Percentiles rank a stretch among this genome's conserved stretches.
Evolutionary conservation across 768 basidiomycete species (phyloP).

Genomic region (Cystofilobasidium bisporidii): DNA sequence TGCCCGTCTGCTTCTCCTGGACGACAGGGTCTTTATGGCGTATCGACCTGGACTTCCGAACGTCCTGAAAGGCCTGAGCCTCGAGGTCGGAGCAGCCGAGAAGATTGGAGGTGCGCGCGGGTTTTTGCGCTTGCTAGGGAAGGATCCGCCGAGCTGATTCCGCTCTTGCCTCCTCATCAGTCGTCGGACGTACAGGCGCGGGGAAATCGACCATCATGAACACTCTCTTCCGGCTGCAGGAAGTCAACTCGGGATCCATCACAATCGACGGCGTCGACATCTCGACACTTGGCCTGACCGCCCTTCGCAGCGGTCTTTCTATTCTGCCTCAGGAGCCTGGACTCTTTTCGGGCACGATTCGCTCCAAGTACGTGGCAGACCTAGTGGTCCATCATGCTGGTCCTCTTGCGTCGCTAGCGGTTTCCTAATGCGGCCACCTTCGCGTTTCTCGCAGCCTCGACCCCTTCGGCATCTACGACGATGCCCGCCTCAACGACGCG

Average conservation of each 20-base stretch:
- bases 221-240: slow-evolving; percentile 59
- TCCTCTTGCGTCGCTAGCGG: no score
- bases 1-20: no score
- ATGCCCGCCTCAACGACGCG: slow-evolving; percentile 75
- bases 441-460: no score
- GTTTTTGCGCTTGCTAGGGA: no score
- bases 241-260: slow-evolving; percentile 64
- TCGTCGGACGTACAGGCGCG: slow-evolving; percentile 67
- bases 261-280: slow-evolving; percentile 72
- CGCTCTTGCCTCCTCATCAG: slow-evolving; percentile 37
- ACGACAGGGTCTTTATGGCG: slow-evolving; percentile 51
- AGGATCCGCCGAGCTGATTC: no score
- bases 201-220: slow-evolving; percentile 88
- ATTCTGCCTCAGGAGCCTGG: slow-evolving; percentile 37
- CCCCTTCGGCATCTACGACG: slow-evolving; percentile 73
- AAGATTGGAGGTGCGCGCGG: slow-evolving; percentile 61
- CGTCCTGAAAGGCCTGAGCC: slow-evolving; percentile 70
- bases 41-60: slow-evolving; percentile 82
- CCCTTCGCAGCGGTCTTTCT: slow-evolving; percentile 44
- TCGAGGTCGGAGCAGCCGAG: slow-evolving; percentile 64
- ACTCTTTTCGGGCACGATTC: slow-evolving; percentile 42
- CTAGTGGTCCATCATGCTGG: background rate
- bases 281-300: slow-evolving; percentile 67
- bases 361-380: background rate
- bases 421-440: slow-evolving; percentile 47